These are phyloP conservation scores for Aspergillaceae sp. DNA, from an alignment of 2,329 filamentous ascomycete genomes.

Conservation along the genomic window DNA sequence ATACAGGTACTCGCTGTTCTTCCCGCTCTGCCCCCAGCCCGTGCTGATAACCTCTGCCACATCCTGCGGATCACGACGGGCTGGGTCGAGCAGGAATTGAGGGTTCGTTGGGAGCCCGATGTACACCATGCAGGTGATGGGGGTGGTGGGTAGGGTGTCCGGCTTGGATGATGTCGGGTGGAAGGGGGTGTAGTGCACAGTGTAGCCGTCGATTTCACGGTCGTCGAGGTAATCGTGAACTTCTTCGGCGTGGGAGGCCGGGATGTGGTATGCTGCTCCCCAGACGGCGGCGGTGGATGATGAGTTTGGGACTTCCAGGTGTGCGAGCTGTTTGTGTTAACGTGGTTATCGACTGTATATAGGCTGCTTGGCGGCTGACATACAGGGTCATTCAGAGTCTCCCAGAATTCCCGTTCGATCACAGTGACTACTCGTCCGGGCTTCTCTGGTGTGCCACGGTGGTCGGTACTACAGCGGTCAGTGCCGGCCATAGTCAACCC, in stretches of 20 bases:
- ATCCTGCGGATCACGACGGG: constrained; percentile 61
- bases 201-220: constrained; percentile 94
- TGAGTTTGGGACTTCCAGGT: constrained; percentile 15
- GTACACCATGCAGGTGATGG: constrained; percentile 65
- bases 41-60: constrained; percentile 73
- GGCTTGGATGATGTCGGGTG: constrained; percentile 43
- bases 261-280: constrained; percentile 88
- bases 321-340: constrained; percentile 20
- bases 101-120: constrained; percentile 90
- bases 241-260: constrained; percentile 60
- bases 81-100: constrained; percentile 60
- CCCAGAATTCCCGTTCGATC: constrained; percentile 77
- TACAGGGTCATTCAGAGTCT: constrained; percentile 60
- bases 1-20: constrained; percentile 83
- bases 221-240: constrained; percentile 89
- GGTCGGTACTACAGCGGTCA: constrained; percentile 62
- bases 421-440: constrained; percentile 91
- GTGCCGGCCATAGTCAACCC: not conserved
- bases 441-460: constrained; percentile 78
- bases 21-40: constrained; percentile 73
- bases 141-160: constrained; percentile 5
- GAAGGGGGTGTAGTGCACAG: constrained; percentile 83
- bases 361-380: constrained; percentile 4
- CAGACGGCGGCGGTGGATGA: constrained; percentile 54
- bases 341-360: not conserved